Conservation (phyloP, 2,329 filamentous ascomycete species). For the Diaporthe aspalathi region DNA sequence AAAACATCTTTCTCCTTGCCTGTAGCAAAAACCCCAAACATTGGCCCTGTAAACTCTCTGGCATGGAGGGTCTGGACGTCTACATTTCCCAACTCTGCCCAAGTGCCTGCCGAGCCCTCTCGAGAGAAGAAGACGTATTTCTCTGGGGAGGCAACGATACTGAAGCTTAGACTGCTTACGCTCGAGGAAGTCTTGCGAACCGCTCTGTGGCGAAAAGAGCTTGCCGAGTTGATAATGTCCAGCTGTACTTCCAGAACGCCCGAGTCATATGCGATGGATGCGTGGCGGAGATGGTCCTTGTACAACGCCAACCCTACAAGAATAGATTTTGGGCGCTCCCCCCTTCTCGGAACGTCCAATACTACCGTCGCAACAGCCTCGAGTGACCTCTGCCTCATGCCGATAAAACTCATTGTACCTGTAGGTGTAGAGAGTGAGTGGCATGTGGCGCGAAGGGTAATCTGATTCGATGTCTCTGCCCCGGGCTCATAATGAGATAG, state of each 20-base stretch:
- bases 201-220: background rate
- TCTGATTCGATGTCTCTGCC: background rate
- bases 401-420: background rate
- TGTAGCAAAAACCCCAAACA: background rate
- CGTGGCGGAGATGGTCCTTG: conserved; percentile 9
- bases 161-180: background rate
- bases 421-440: conserved; percentile 1
- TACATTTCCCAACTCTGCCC: background rate
- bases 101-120: background rate
- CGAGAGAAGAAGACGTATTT: background rate
- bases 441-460: background rate
- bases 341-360: background rate
- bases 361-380: background rate
- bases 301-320: background rate
- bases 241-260: background rate
- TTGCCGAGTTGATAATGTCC: background rate
- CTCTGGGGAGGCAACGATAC: background rate
- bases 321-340: background rate
- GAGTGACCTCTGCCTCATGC: background rate
- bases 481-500: background rate
- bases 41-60: conserved; percentile 1
- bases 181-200: background rate
- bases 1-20: too few relatives aligned
- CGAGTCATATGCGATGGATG: background rate
- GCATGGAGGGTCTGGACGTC: background rate